Conservation (phyloP, 495 filamentous ascomycete genomes). For the Lophium mytilinum region DNA sequence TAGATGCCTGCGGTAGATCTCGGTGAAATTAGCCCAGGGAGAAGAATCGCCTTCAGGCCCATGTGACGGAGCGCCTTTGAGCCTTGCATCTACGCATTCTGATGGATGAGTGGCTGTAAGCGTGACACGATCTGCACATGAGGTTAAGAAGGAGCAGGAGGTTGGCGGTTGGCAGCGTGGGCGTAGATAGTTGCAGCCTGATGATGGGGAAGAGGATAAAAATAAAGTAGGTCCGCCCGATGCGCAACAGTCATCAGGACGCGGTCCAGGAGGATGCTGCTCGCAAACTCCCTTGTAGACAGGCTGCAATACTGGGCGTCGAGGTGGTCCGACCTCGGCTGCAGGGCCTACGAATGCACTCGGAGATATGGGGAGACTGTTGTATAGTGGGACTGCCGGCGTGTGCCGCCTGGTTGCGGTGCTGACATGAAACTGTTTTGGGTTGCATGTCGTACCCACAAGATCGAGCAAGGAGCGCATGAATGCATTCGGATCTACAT, state of each 20-base stretch:
- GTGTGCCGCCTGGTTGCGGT: background rate
- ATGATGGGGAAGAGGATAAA: background rate
- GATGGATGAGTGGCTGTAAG: background rate
- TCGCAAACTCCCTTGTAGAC: background rate
- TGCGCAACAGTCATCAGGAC: background rate
- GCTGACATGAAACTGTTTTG: constrained; percentile 3
- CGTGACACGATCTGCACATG: background rate
- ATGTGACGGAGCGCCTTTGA: background rate
- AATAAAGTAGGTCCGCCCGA: background rate
- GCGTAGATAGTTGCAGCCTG: background rate
- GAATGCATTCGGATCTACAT: constrained; percentile 2
- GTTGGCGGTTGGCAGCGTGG: background rate
- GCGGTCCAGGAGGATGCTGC: background rate
- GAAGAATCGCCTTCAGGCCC: background rate
- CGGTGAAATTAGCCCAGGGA: background rate
- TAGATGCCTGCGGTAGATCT: background rate
- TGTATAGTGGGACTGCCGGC: background rate
- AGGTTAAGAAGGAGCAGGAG: background rate
- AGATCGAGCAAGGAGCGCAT: constrained; percentile 1
- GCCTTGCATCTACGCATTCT: background rate
- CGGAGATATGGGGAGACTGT: background rate
- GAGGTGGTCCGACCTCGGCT: background rate
- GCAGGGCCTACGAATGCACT: background rate
- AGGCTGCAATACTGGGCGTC: background rate
- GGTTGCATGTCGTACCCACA: background rate